phyloP scores from a whole-genome alignment of 306 rosid genomes.

The Dalbergia cultrata region DNA sequence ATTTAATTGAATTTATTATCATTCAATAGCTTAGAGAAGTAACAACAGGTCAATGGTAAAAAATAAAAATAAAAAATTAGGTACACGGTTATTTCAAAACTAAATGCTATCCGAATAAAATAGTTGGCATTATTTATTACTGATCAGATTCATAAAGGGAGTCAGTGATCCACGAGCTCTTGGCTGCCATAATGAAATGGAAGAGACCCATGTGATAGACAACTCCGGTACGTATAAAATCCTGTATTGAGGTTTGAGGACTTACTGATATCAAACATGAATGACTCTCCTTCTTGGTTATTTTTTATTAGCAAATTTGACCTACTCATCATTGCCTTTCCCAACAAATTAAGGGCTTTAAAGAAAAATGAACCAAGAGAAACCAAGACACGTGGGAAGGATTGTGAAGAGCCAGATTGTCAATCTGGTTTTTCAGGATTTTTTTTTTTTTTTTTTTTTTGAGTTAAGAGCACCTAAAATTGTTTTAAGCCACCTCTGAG shows the following conservation, averaged over 20 bases:
- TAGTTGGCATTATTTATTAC: constrained; percentile 44
- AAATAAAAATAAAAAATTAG: too few relatives aligned
- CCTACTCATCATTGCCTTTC: constrained; percentile 52
- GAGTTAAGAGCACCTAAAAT: too few relatives aligned
- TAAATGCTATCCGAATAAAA: too few relatives aligned
- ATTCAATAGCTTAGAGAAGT: constrained; percentile 22
- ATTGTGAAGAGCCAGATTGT: constrained; percentile 52
- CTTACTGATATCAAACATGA: too few relatives aligned
- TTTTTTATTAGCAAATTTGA: constrained; percentile 59
- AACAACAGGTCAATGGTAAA: neutral
- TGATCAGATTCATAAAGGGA: constrained; percentile 38
- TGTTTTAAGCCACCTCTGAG: too few relatives aligned
- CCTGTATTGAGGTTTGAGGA: constrained; percentile 41
- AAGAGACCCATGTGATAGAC: neutral
- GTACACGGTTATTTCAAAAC: constrained; percentile 20
- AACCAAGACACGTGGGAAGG: constrained; percentile 32
- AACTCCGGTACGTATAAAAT: constrained; percentile 33
- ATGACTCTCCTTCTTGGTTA: constrained; percentile 5
- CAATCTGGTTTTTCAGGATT: constrained; percentile 64
- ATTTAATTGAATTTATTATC: constrained; percentile 35
- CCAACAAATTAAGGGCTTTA: constrained; percentile 41
- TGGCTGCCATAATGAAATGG: constrained; percentile 45
- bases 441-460: too few relatives aligned
- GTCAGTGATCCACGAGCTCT: constrained; percentile 32
- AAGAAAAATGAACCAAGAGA: constrained; percentile 50